phyloP scores from a whole-genome alignment of 495 filamentous ascomycete species.

The Thermochaetoides thermophila region DNA sequence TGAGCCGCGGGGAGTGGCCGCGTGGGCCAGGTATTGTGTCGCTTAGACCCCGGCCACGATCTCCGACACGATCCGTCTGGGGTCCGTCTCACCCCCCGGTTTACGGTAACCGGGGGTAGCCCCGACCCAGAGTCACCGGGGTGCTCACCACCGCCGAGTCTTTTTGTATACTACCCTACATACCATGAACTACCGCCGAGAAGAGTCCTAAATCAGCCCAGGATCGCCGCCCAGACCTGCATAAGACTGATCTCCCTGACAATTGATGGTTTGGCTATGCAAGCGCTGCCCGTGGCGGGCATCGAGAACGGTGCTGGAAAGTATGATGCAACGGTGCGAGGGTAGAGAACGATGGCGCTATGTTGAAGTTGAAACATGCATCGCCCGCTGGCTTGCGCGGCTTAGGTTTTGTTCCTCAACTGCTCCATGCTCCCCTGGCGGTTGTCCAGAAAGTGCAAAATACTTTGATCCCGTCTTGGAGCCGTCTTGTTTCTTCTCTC shows the following conservation, averaged over 20 bases:
- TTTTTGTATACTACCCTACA: conserved; percentile 4
- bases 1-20: background rate
- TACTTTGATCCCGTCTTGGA: conserved; percentile 3
- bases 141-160: no score
- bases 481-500: conserved; percentile 12
- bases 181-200: background rate
- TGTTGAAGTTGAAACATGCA: no score
- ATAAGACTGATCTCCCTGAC: conserved; percentile 5
- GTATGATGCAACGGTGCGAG: background rate
- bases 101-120: no score
- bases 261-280: no score
- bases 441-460: no score
- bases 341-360: conserved; percentile 1
- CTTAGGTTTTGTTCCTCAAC: no score
- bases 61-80: conserved; percentile 23
- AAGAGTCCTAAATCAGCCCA: conserved; percentile 5
- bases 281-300: no score
- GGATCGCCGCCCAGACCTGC: background rate
- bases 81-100: conserved; percentile 20
- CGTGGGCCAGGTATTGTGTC: conserved; percentile 15
- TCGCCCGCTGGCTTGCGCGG: no score
- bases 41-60: conserved; percentile 10
- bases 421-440: no score
- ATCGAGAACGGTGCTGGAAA: no score
- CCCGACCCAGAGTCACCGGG: no score